A percentile compares a stretch with the other conserved stretches of the same genome.
Conservation (phyloP, 495 filamentous ascomycete genomes). For the Tricharina praecox region DNA sequence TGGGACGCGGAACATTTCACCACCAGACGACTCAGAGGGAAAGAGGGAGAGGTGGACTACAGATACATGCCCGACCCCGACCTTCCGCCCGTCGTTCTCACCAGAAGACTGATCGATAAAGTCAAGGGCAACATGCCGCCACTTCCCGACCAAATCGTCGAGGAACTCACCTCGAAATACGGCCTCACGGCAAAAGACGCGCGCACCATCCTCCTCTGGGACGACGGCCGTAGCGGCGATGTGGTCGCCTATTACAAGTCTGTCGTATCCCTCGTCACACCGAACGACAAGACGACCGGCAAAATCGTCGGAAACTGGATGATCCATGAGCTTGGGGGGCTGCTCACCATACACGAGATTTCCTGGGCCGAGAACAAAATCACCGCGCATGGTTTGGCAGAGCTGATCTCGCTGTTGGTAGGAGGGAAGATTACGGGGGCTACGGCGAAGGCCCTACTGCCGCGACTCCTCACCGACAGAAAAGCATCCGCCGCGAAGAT, state of each 20-base stretch:
- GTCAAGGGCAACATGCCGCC: constrained; percentile 44
- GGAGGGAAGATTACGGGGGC: constrained; percentile 25
- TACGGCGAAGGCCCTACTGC: constrained; percentile 20
- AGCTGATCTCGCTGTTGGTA: constrained; percentile 41
- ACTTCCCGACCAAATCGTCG: constrained; percentile 52
- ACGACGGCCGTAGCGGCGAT: constrained; percentile 38
- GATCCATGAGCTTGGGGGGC: constrained; percentile 73
- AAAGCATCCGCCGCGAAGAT: constrained; percentile 38
- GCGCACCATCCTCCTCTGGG: constrained; percentile 57
- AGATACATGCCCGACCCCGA: constrained; percentile 98
- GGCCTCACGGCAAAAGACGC: constrained; percentile 72
- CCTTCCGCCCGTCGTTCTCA: constrained; percentile 61
- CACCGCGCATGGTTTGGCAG: constrained; percentile 42
- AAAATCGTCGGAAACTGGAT: constrained; percentile 32
- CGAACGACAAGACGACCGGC: constrained; percentile 11
- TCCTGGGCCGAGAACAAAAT: constrained; percentile 41
- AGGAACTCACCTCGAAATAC: constrained; percentile 39
- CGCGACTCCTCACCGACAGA: constrained; percentile 11
- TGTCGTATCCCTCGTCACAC: constrained; percentile 33
- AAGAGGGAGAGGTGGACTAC: constrained; percentile 95
- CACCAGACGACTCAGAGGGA: constrained; percentile 60
- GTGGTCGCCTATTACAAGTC: constrained; percentile 71
- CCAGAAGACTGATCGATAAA: constrained; percentile 45
- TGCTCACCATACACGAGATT: constrained; percentile 39
- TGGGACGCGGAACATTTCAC: constrained; percentile 74